These are phyloP conservation scores for Iodosphaeria phyllophila DNA, from an alignment of 2,329 filamentous ascomycete genomes.

Conservation along the genomic window DNA sequence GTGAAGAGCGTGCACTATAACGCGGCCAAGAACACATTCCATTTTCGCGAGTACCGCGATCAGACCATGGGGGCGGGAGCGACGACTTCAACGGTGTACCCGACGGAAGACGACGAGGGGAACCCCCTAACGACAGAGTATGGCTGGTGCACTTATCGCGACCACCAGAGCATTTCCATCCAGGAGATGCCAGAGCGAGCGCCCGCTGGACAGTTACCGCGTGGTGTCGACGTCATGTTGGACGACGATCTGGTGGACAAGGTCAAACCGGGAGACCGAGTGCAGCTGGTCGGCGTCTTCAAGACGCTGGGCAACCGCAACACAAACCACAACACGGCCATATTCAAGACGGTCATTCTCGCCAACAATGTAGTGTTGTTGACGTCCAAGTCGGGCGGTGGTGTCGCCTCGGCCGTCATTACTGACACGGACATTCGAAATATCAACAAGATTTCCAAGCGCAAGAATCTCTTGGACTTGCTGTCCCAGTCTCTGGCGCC, in stretches of 20 bases:
- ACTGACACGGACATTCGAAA: constrained; percentile 96
- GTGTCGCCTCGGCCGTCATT: constrained; percentile 77
- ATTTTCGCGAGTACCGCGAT: constrained; percentile 80
- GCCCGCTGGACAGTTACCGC: constrained; percentile 83
- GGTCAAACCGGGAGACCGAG: constrained; percentile 87
- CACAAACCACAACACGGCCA: constrained; percentile 71
- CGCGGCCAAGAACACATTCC: constrained; percentile 69
- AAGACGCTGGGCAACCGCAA: constrained; percentile 89
- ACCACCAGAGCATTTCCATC: constrained; percentile 95
- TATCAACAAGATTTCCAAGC: constrained; percentile 95
- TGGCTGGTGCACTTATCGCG: constrained; percentile 84
- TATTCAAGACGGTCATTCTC: constrained; percentile 85
- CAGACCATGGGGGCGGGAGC: constrained; percentile 93
- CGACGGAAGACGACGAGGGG: constrained; percentile 80
- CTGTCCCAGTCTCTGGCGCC: constrained; percentile 88
- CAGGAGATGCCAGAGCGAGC: constrained; percentile 98
- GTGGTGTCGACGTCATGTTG: constrained; percentile 88
- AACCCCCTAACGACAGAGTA: constrained; percentile 91
- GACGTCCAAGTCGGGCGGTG: constrained; percentile 89
- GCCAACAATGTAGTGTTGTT: constrained; percentile 91
- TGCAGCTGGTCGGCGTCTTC: constrained; percentile 94
- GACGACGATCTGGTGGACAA: constrained; percentile 93
- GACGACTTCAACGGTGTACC: constrained; percentile 81
- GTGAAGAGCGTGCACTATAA: constrained; percentile 96
- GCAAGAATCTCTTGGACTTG: constrained; percentile 80